Evolutionary conservation across 108 stramenopile genomes (phyloP).

Genomic region (Fistulifera solaris): DNA sequence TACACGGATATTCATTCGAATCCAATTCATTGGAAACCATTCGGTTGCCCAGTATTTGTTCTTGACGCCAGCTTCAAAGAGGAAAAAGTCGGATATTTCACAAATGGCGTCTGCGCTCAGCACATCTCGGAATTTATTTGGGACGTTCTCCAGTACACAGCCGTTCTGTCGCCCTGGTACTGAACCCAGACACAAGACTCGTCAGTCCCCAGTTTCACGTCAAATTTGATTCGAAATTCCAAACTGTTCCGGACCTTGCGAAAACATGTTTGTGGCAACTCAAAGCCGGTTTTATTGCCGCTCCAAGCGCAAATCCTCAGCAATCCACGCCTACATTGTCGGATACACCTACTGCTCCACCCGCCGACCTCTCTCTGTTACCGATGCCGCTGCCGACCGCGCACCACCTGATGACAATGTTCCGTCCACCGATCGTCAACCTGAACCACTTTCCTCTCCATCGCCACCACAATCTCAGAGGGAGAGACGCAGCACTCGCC

Average conservation of each 20-base stretch:
- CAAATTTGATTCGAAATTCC: constrained; percentile 22
- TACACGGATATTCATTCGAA: constrained; percentile 7
- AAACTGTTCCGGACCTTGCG: constrained; percentile 10
- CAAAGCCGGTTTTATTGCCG: constrained; percentile 3
- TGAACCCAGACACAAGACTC: constrained; percentile 20
- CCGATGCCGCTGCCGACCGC: no score
- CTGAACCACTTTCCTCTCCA: no score
- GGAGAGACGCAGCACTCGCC: no score
- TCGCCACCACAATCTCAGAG: no score
- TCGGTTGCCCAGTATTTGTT: constrained; percentile 20
- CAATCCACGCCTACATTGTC: no score
- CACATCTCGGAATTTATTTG: constrained; percentile 27
- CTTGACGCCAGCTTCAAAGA: constrained; percentile 9
- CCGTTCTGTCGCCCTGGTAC: constrained; percentile 25
- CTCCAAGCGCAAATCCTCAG: no score
- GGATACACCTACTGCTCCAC: no score
- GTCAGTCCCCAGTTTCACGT: constrained; percentile 34
- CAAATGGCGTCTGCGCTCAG: constrained; percentile 33
- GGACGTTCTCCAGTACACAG: constrained; percentile 21
- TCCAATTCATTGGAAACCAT: constrained; percentile 13
- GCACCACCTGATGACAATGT: no score
- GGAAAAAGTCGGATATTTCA: constrained; percentile 1
- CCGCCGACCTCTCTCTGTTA: no score
- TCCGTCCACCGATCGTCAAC: no score
- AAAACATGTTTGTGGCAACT: background rate